These are phyloP conservation scores for Agaricus subrufescens DNA, from an alignment of 768 basidiomycete species.

Conservation along the genomic window DNA sequence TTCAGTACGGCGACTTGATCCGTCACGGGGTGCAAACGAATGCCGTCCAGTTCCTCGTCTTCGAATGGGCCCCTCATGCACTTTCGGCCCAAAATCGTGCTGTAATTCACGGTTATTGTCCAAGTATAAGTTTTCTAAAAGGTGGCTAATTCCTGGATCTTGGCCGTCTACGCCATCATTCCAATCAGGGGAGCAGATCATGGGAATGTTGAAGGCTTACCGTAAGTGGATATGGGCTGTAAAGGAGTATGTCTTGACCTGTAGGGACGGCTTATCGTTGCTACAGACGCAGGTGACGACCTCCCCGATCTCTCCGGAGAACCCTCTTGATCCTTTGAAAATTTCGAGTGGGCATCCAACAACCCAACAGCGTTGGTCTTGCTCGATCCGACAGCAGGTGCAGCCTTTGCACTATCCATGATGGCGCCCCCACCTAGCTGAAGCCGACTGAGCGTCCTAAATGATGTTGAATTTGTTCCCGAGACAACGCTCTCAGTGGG, in stretches of 20 bases:
- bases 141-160: constrained; percentile 83
- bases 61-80: constrained; percentile 77
- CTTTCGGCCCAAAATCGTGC: constrained; percentile 87
- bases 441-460: constrained; percentile 54
- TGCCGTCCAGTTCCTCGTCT: constrained; percentile 72
- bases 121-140: constrained; percentile 86
- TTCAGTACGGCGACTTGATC: constrained; percentile 55
- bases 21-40: constrained; percentile 63
- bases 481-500: constrained; percentile 83
- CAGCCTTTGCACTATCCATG: constrained; percentile 74
- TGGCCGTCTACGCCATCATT: constrained; percentile 60
- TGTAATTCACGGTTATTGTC: constrained; percentile 84
- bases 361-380: constrained; percentile 79
- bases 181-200: neutral
- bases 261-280: constrained; percentile 46
- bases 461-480: constrained; percentile 57
- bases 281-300: constrained; percentile 69
- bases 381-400: constrained; percentile 85
- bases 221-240: constrained; percentile 66
- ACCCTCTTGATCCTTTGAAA: constrained; percentile 46
- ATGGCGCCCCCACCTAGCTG: constrained; percentile 54
- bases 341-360: constrained; percentile 69
- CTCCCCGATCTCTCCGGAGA: constrained; percentile 73
- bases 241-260: constrained; percentile 47
- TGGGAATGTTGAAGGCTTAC: constrained; percentile 32